Base-by-base conservation (phyloP, 352 stramenopile species). In the Phytophthora meadii region DNA sequence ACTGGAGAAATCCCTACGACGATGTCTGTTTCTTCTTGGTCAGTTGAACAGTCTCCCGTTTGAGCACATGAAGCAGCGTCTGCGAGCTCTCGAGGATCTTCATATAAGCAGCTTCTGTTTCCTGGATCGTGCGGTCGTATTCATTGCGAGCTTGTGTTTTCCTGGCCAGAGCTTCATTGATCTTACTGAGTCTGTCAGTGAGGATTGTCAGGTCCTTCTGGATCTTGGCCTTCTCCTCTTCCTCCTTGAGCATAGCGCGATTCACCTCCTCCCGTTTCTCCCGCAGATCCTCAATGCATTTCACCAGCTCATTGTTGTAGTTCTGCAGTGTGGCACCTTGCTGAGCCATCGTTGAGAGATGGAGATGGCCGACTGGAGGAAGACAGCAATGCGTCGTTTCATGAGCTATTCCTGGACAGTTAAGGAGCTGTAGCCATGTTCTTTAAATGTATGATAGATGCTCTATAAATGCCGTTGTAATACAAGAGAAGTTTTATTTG, bases 271-370 rank as follows among this genome's bases (percentile, higher is more conserved):
- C 91, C 27, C 92, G 86, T 76, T 96, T 96, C 73, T 97, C 90
- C 25, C 91, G 89, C 46, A 98, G 77, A 62, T 98, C 93, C 62
- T 98, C 94, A 63, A 98, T 98, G 75, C 92, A 98, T 62, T 98
- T 98, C 54, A 98, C 93, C 24, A 98, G 81, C 72, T 98, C 92
- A 79, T 98, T 98, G 78, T 98, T 98, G 83, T 98, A 98, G 78
- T 98, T 98, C 74, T 98, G 90, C 56, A 98, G 85, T 54, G 92
- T 97, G 62, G 92, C 91, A 34, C 93, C 93, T 65, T 98, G 93
- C 55, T 97, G 88, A 61, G 93, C 91, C 91, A 94, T 92, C 5
- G 32, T 41, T 17, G 44, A 8, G 4, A 27, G 17, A 49, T 14
- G 27, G 54, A 17, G 34, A 30, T 59, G 57, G n/a, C 27, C 36